A percentile compares a stretch with the other conserved stretches of the same genome.
Conservation (phyloP, 176 grass and related monocot species). For the Phoenix roebelenii region DNA sequence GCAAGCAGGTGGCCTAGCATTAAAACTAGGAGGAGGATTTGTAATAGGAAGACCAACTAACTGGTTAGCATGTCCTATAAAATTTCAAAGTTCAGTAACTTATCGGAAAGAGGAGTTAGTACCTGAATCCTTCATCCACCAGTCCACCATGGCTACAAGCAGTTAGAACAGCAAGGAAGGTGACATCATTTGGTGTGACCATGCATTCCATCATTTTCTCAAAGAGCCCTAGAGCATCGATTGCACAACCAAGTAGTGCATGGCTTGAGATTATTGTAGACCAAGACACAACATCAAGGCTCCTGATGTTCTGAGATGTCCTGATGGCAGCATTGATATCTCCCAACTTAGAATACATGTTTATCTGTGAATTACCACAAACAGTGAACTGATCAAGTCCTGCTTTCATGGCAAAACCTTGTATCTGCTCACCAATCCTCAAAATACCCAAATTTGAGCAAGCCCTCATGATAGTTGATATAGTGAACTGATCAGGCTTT, state of each 20-base stretch:
- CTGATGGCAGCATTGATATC: conserved; percentile 38
- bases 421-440: conserved; percentile 45
- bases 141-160: conserved; percentile 52
- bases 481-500: conserved; percentile 33
- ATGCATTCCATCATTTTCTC: conserved; percentile 41
- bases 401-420: conserved; percentile 49
- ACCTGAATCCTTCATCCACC: conserved; percentile 52
- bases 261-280: conserved; percentile 49
- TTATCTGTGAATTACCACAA: conserved; percentile 56
- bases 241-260: conserved; percentile 42
- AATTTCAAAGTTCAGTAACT: background rate
- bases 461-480: conserved; percentile 43
- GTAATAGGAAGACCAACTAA: background rate
- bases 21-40: background rate
- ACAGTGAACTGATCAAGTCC: conserved; percentile 39
- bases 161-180: conserved; percentile 53
- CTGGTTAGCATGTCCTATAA: background rate
- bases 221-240: conserved; percentile 41
- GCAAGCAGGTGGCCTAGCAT: no score
- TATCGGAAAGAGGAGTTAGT: background rate
- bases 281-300: conserved; percentile 52
- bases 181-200: conserved; percentile 19
- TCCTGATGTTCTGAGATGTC: conserved; percentile 39
- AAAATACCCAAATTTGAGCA: conserved; percentile 42
- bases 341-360: conserved; percentile 53